Evolutionary conservation across 495 filamentous ascomycete species (phyloP).

Genomic region (Darksidea phi): DNA sequence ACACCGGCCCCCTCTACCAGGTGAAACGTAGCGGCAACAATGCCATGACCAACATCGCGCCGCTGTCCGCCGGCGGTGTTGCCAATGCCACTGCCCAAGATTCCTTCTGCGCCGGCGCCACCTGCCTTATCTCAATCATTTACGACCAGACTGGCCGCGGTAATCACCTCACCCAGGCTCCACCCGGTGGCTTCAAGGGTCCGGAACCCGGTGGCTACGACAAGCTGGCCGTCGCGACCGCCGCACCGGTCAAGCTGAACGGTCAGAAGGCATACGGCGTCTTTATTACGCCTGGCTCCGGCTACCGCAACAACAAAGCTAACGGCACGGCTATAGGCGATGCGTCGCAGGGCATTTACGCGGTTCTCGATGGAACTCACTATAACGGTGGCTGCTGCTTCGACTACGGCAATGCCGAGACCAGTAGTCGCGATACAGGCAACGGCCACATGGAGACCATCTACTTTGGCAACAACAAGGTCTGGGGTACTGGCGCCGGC

Average conservation of each 20-base stretch:
- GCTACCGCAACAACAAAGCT: constrained; percentile 55
- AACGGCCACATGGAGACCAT: constrained; percentile 62
- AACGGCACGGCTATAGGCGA: constrained; percentile 55
- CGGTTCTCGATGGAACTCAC: constrained; percentile 59
- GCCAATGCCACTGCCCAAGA: constrained; percentile 59
- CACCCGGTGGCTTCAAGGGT: constrained; percentile 53
- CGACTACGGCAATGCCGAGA: constrained; percentile 63
- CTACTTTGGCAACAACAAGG: constrained; percentile 53
- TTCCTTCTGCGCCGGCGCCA: constrained; percentile 56
- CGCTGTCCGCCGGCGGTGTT: constrained; percentile 54
- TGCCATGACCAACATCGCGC: constrained; percentile 48
- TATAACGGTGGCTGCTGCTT: constrained; percentile 61
- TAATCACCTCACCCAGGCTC: constrained; percentile 59
- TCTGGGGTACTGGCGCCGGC: constrained; percentile 55
- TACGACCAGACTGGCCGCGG: constrained; percentile 60
- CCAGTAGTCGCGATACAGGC: constrained; percentile 53
- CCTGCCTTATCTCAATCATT: constrained; percentile 58
- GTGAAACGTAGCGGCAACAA: constrained; percentile 54
- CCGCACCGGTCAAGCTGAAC: constrained; percentile 58
- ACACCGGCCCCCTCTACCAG: constrained; percentile 55
- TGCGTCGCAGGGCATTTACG: constrained; percentile 58
- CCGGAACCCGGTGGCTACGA: constrained; percentile 56
- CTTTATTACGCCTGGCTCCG: constrained; percentile 55
- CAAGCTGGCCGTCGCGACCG: constrained; percentile 54
- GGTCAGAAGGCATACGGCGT: constrained; percentile 60